A percentile compares a stretch with the other conserved stretches of the same genome.
These are phyloP conservation scores for Chlorella sp. DNA, from an alignment of 139 green algal species.

Conservation along the genomic window DNA sequence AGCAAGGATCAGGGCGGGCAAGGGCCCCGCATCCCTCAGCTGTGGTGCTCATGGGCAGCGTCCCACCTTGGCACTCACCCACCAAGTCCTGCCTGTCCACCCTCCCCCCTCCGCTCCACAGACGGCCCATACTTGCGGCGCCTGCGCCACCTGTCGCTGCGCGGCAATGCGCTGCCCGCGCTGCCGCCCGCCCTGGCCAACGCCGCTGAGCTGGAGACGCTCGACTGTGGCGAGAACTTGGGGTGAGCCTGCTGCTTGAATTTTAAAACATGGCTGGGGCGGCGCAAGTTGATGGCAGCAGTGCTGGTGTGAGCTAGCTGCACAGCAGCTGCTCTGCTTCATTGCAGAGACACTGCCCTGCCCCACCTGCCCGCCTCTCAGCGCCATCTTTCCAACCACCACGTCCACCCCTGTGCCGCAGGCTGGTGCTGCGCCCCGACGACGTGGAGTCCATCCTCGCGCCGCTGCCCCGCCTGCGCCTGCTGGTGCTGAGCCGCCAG, in stretches of 20 bases:
- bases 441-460: slow-evolving; percentile 19
- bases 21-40: no score
- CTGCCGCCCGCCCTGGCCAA: slow-evolving; percentile 23
- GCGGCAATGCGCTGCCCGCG: slow-evolving; percentile 19
- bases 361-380: background rate
- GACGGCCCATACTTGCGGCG: background rate
- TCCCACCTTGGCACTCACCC: no score
- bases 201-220: background rate
- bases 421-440: slow-evolving; percentile 6
- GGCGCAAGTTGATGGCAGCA: no score
- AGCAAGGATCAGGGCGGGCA: no score
- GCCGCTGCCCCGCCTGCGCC: background rate
- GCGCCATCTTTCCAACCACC: background rate
- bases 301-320: no score
- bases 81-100: no score
- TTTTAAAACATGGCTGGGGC: no score
- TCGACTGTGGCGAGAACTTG: slow-evolving; percentile 23
- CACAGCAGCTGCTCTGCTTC: no score
- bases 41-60: no score
- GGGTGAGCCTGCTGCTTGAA: background rate
- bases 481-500: slow-evolving; percentile 10
- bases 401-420: background rate
- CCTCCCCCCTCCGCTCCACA: no score
- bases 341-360: no score
- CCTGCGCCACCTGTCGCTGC: slow-evolving; percentile 3